phyloP scores from a whole-genome alignment of 1,284 basidiomycete genomes.

The Coniferiporia weirii region DNA sequence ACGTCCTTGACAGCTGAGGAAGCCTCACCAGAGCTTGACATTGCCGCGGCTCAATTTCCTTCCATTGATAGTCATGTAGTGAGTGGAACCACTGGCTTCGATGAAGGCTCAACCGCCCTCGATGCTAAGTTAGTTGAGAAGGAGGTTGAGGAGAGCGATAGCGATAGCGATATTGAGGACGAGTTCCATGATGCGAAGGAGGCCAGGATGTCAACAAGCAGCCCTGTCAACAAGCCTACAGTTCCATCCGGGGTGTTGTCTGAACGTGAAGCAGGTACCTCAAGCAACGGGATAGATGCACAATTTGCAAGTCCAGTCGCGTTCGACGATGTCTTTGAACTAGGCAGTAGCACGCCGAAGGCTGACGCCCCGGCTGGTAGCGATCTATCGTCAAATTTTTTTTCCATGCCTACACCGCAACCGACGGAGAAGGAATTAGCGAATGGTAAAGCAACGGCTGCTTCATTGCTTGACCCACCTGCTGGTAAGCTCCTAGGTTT shows the following conservation, averaged over 20 bases:
- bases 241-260: slow-evolving; percentile 29
- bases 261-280: slow-evolving; percentile 27
- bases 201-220: slow-evolving; percentile 3
- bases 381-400: slow-evolving; percentile 9
- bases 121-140: slow-evolving; percentile 48
- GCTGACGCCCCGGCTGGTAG: slow-evolving; percentile 19
- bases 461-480: slow-evolving; percentile 2
- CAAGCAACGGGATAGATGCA: slow-evolving; percentile 19
- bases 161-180: slow-evolving; percentile 43
- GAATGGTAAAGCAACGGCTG: slow-evolving; percentile 3
- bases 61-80: slow-evolving; percentile 34
- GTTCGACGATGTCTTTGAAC: slow-evolving; percentile 65
- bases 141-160: slow-evolving; percentile 60
- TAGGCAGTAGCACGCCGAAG: slow-evolving; percentile 28
- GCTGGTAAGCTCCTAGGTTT: background rate
- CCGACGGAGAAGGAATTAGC: background rate
- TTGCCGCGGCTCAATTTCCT: slow-evolving; percentile 35
- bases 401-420: slow-evolving; percentile 5
- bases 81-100: slow-evolving; percentile 2
- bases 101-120: slow-evolving; percentile 13
- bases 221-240: background rate
- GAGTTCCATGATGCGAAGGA: slow-evolving; percentile 29
- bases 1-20: background rate
- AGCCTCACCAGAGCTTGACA: slow-evolving; percentile 23
- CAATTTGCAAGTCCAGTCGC: slow-evolving; percentile 28